phyloP scores from a whole-genome alignment of 176 grass and related monocot species.

The Eremochloa ophiuroides region DNA sequence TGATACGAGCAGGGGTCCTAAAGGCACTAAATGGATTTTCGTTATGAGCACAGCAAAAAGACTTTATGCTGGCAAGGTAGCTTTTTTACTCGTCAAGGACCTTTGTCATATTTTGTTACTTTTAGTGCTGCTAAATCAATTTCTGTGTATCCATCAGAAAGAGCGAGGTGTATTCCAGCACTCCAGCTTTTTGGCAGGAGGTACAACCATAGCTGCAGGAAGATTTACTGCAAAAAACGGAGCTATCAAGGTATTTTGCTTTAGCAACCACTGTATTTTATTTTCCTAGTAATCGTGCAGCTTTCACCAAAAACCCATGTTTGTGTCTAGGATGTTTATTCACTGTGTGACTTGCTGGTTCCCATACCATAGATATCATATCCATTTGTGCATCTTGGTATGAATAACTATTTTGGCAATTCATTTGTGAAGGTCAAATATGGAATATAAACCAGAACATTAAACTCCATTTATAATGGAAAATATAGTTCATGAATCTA shows the following conservation, averaged over 20 bases:
- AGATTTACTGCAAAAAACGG: slow-evolving; percentile 71
- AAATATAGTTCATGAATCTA: not conserved
- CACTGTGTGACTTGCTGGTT: too few relatives aligned
- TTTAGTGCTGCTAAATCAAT: not conserved
- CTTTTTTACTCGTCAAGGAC: slow-evolving; percentile 2
- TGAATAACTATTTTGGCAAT: not conserved
- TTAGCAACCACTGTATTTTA: slow-evolving; percentile 3
- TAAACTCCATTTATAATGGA: not conserved
- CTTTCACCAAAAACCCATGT: not conserved
- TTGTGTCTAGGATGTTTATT: too few relatives aligned
- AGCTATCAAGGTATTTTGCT: slow-evolving; percentile 55
- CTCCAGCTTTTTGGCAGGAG: slow-evolving; percentile 94
- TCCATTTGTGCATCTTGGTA: not conserved
- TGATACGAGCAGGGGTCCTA: slow-evolving; percentile 55
- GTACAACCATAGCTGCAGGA: slow-evolving; percentile 83
- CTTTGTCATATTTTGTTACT: not conserved
- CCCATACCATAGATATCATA: too few relatives aligned
- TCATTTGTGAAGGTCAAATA: not conserved
- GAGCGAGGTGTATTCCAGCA: slow-evolving; percentile 90
- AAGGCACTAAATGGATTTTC: slow-evolving; percentile 92
- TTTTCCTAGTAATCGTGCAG: not conserved
- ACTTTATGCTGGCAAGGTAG: slow-evolving; percentile 87
- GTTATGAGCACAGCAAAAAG: slow-evolving; percentile 74
- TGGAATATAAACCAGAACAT: not conserved
- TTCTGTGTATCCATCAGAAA: slow-evolving; percentile 47